Evolutionary conservation across 1,139 yeast species (phyloP), one percentile per base, ranked within the genome.

Genomic region (Suhomyces bribrorum): DNA sequence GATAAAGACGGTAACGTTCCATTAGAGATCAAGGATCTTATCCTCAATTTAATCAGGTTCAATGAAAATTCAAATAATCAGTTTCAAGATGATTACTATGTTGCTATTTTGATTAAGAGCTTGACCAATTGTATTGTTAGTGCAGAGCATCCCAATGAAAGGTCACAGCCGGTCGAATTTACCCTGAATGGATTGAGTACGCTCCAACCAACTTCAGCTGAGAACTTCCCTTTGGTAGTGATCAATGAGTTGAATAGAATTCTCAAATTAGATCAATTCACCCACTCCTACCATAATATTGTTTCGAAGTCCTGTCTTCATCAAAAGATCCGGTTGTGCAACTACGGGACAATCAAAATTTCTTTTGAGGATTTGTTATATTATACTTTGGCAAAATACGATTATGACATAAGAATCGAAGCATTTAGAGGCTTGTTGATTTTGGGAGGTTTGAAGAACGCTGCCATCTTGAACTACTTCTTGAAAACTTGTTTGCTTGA

Each of bases 21-120:
- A 0, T 49, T 62, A 2, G 80, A 73, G 32, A 74, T 88, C 7
- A 79, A 79, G 51, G 66, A 71, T 29, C 76, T 92, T 38, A 50
- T 94, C 31, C 63, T 89, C 36, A 89, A 84, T 50, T 63, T 90
- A 43, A 69, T 92, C 42, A 77, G 86, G 43, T 90, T 81, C 61
- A 92, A 90, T 55, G 97, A 92, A 52, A 94, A 92, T 56, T 73
- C 88, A 7, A 83, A 77, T 52, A 92, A 94, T 56, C 72, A 73
- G 11, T 92, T 78, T 57, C 80, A 83, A 36, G 98, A 92, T 57
- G 73, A 84, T 32, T 76, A 69, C 50, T 92, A 87, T 50, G 59
- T 89, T 6, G 65, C 82, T 4, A 69, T 70, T 2, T 61, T 92
- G 45, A 72, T 92, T 5, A 61, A 66, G 17, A 69, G 86, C 2